Percentiles rank a stretch among this genome's conserved stretches.
These are phyloP conservation scores for Cytospora schulzeri DNA, from an alignment of 2,329 filamentous ascomycete species.

Conservation along the genomic window DNA sequence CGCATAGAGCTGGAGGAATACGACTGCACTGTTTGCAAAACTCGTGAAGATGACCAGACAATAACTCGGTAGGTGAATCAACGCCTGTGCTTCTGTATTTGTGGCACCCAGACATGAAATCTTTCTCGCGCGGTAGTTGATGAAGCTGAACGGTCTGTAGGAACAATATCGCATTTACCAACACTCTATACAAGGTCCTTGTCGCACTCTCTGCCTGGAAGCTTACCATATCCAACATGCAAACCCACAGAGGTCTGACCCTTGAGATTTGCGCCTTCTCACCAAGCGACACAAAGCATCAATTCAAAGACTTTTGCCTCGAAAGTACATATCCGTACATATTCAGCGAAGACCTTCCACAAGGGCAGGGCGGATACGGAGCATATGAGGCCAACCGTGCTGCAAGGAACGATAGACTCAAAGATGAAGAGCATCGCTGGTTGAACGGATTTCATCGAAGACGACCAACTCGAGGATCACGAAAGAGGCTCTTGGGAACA, in stretches of 20 bases:
- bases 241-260: background rate
- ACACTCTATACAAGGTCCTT: background rate
- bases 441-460: background rate
- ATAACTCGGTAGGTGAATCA: background rate
- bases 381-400: background rate
- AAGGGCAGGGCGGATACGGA: background rate
- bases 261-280: background rate
- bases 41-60: background rate
- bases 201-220: background rate
- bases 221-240: background rate
- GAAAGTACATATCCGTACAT: background rate
- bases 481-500: background rate
- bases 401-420: background rate
- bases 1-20: background rate
- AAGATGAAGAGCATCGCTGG: background rate
- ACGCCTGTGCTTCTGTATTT: background rate
- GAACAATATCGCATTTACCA: background rate
- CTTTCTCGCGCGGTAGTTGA: background rate
- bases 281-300: background rate
- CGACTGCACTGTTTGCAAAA: background rate
- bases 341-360: background rate
- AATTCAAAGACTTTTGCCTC: background rate
- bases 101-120: background rate
- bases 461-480: background rate
- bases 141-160: background rate